phyloP scores from a whole-genome alignment of 2,329 filamentous ascomycete genomes.

The Dendrostoma leiphaemia region DNA sequence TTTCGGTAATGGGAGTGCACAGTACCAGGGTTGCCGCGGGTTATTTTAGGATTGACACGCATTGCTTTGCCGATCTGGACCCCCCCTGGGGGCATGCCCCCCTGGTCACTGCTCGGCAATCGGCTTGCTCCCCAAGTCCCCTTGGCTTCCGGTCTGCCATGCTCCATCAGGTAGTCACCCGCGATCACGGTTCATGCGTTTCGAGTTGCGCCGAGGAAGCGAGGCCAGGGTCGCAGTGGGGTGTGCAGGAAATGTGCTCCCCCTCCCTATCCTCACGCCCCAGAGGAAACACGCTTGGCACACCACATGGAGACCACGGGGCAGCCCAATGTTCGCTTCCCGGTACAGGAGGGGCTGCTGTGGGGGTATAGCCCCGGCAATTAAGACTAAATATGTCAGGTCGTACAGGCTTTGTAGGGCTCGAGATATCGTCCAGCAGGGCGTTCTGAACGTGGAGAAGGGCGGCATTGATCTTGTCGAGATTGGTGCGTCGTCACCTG shows the following conservation, averaged over 20 bases:
- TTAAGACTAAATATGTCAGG: conserved; percentile 6
- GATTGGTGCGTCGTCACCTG: neutral
- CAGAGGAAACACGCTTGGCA: too few relatives aligned
- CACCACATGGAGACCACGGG: neutral
- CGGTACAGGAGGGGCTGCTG: neutral
- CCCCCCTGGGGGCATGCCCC: neutral
- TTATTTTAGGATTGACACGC: conserved; percentile 10
- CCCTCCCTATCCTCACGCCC: neutral
- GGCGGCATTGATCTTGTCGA: neutral
- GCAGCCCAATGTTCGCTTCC: neutral
- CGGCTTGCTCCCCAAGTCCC: conserved; percentile 10
- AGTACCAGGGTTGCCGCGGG: neutral
- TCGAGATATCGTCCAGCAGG: neutral
- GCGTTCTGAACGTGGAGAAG: neutral
- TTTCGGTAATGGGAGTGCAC: neutral
- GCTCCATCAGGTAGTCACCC: conserved; percentile 15
- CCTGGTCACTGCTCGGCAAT: conserved; percentile 19
- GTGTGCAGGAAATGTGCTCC: conserved; percentile 1
- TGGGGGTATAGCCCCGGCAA: conserved; percentile 12
- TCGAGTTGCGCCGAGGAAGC: conserved; percentile 12
- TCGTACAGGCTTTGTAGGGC: neutral
- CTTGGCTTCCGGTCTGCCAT: conserved; percentile 9
- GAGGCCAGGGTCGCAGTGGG: conserved; percentile 9
- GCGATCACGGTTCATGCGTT: conserved; percentile 18
- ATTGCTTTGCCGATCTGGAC: conserved; percentile 2